phyloP scores from a whole-genome alignment of 2,329 filamentous ascomycete species.

The Cephalotrichum gorgonifer region DNA sequence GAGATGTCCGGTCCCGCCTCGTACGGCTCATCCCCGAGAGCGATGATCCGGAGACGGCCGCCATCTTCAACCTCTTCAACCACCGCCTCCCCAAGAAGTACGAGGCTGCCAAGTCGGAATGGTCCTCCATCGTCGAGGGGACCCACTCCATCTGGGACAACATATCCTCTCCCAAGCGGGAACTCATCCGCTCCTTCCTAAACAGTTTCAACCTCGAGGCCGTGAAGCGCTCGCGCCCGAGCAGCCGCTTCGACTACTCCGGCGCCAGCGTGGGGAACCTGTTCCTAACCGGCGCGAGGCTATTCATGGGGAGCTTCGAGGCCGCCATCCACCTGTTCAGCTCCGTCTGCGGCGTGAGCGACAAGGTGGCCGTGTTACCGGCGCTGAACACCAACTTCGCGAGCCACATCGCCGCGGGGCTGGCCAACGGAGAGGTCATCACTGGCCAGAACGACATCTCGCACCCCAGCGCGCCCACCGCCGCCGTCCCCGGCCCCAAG shows the following conservation, averaged over 20 bases:
- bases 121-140: constrained; percentile 82
- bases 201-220: constrained; percentile 71
- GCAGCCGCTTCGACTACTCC: constrained; percentile 67
- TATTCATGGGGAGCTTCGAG: constrained; percentile 90
- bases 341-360: constrained; percentile 75
- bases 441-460: constrained; percentile 90
- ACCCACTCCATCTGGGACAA: constrained; percentile 65
- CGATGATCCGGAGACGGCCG: constrained; percentile 53
- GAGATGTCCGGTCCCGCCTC: constrained; percentile 47
- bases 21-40: constrained; percentile 74
- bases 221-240: constrained; percentile 62
- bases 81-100: constrained; percentile 59
- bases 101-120: constrained; percentile 63
- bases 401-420: constrained; percentile 80
- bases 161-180: constrained; percentile 61
- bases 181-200: constrained; percentile 67
- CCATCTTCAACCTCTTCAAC: constrained; percentile 79
- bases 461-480: constrained; percentile 62
- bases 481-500: constrained; percentile 19
- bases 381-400: constrained; percentile 93
- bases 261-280: constrained; percentile 69
- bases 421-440: constrained; percentile 67
- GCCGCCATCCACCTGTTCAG: constrained; percentile 84
- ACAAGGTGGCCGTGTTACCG: constrained; percentile 68
- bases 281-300: constrained; percentile 72